Evolutionary conservation across 2,329 filamentous ascomycete genomes (phyloP).

Genomic region (Talaromyces sp.): DNA sequence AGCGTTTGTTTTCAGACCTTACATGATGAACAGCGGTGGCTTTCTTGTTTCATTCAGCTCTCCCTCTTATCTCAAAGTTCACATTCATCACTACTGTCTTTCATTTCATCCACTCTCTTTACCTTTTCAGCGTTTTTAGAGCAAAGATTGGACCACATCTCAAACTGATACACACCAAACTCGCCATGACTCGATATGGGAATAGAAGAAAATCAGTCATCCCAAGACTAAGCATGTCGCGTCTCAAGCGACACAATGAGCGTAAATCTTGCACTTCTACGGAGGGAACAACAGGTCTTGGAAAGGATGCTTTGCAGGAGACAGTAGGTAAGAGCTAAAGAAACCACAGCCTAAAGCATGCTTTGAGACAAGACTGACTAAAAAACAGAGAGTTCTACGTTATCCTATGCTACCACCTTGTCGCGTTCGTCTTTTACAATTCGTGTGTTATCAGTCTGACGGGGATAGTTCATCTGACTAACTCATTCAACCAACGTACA

Average conservation of each 20-base stretch:
- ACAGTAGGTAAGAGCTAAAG: not conserved
- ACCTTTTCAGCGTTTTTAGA: not conserved
- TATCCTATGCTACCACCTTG: not conserved
- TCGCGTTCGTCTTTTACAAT: not conserved
- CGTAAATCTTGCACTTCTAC: not conserved
- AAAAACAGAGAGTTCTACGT: not conserved
- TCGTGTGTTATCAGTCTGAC: not conserved
- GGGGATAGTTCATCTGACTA: not conserved
- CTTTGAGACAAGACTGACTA: not conserved
- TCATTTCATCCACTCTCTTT: not conserved
- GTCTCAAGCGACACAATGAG: conserved; percentile 4
- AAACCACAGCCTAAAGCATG: not conserved
- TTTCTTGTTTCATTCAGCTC: not conserved
- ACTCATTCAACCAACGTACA: not conserved
- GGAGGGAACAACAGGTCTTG: not conserved
- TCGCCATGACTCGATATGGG: conserved; percentile 6
- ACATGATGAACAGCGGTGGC: not conserved
- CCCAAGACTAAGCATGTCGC: conserved; percentile 5
- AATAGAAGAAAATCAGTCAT: not conserved
- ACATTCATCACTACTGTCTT: not conserved
- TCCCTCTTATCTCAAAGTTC: not conserved
- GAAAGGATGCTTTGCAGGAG: not conserved
- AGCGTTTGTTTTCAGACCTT: not conserved
- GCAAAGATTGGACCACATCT: not conserved
- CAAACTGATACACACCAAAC: not conserved